Evolutionary conservation across 208 protist genomes (phyloP), one percentile per base, ranked within the genome.

Genomic region (Wallacemonas sp.): DNA sequence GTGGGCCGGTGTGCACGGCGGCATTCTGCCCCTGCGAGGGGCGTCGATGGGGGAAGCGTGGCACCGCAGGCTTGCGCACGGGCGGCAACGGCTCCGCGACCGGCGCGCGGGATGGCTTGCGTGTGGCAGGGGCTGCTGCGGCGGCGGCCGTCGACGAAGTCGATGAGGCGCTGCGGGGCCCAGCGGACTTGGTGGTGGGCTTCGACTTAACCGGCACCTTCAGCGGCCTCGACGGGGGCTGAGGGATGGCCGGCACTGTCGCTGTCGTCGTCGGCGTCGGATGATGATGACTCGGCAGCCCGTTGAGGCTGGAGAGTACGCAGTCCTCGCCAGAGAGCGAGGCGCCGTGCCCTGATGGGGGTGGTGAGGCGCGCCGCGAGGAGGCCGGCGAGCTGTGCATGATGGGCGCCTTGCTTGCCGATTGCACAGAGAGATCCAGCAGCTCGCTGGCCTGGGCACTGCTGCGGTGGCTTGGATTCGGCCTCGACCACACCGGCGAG

Each of bases 341-440:
- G 10, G 36, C 36, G 36, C 10, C 36, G 36, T 41, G 14, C 10
- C 10, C 10, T 7, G 14, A 7, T 41, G 36, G 36, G 10, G 36
- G 14, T 41, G 36, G 36, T 41, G 44, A 50, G 16, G 16, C 44
- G n/a, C 10, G 44, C 16, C 12, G 7, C 16, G 44, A 50, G 10
- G 44, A 26, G 7, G 44, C 44, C 11, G 44, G 44, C 12, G 44
- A 50, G n/a, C n/a, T 12, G n/a, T 50, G 44, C 44, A 50, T 50
- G 44, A 50, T 50, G n/a, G 44, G 44, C 16, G 44, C 44, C n/a
- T 50, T 50, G n/a, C 22, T 18, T 25, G n/a, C 12, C 44, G 44
- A 50, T 22, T 50, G 44, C 1, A 12, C n/a, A 11, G 44, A 50
- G 44, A 25, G 5, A 16, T 50, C 22, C n/a, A 50, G 44, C n/a